These are phyloP conservation scores for Acrocalymma vagum DNA, from an alignment of 2,329 filamentous ascomycete species.

Conservation along the genomic window DNA sequence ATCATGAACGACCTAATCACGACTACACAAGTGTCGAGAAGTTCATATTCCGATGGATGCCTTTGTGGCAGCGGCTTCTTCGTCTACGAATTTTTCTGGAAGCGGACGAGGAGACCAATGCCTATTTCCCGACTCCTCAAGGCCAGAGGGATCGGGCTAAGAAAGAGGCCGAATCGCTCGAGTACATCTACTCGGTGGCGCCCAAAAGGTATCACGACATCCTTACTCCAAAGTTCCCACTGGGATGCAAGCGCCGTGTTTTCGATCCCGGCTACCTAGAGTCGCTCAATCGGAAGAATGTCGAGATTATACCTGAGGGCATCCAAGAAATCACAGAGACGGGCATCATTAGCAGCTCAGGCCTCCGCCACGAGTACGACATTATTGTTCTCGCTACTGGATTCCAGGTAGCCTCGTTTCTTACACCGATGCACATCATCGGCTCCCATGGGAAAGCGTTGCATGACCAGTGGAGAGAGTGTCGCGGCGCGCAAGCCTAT, in stretches of 20 bases:
- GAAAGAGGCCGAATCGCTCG: slow-evolving; percentile 14
- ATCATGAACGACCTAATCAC: slow-evolving; percentile 41
- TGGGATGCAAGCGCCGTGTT: slow-evolving; percentile 28
- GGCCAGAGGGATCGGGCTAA: slow-evolving; percentile 1
- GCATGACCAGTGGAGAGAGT: slow-evolving; percentile 21
- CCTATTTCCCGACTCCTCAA: slow-evolving; percentile 11
- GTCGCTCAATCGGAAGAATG: slow-evolving; percentile 20
- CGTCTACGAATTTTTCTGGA: slow-evolving; percentile 13
- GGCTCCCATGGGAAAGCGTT: slow-evolving; percentile 27
- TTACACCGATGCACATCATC: slow-evolving; percentile 41
- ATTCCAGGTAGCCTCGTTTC: slow-evolving; percentile 45
- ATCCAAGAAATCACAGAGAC: slow-evolving; percentile 22
- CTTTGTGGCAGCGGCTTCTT: slow-evolving; percentile 26
- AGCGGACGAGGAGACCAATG: slow-evolving; percentile 15
- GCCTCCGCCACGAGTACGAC: slow-evolving; percentile 29
- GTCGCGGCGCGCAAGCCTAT: slow-evolving; percentile 23
- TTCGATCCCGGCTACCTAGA: slow-evolving; percentile 33
- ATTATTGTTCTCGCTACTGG: slow-evolving; percentile 44
- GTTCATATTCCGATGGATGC: slow-evolving; percentile 43
- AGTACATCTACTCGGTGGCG: slow-evolving; percentile 22
- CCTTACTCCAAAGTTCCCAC: slow-evolving; percentile 32
- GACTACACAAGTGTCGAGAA: slow-evolving; percentile 35
- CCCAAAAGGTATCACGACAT: slow-evolving; percentile 34
- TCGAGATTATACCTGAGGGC: slow-evolving; percentile 22
- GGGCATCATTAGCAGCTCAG: slow-evolving; percentile 23